phyloP scores from a whole-genome alignment of 148 eudicot genomes.

The Cornus controversa region DNA sequence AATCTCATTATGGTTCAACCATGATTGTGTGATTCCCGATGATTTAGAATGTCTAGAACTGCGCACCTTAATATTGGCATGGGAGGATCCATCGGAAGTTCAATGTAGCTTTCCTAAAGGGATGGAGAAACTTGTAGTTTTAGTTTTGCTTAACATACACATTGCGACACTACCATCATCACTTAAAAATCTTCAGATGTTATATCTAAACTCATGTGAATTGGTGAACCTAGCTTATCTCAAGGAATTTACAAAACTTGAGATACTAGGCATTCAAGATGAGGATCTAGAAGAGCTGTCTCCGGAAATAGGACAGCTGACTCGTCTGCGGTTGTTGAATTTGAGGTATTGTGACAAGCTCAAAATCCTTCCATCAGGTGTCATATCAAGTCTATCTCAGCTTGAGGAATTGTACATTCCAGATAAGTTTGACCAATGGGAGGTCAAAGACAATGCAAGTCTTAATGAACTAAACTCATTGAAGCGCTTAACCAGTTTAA shows the following conservation, averaged over 20 bases:
- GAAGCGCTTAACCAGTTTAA: neutral
- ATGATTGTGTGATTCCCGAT: neutral
- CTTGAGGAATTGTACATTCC: constrained; percentile 10
- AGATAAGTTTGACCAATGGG: neutral
- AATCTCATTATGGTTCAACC: neutral
- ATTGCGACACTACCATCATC: neutral
- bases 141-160: neutral
- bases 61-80: constrained; percentile 2
- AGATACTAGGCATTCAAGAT: neutral
- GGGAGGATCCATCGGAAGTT: neutral
- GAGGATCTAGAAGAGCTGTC: neutral
- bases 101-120: neutral
- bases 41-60: neutral
- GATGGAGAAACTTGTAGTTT: constrained; percentile 2
- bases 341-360: neutral
- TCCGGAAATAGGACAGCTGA: neutral
- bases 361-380: neutral
- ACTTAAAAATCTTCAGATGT: constrained; percentile 3
- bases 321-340: constrained; percentile 10
- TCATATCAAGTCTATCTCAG: neutral
- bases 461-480: neutral
- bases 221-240: neutral
- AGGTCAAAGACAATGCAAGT: neutral
- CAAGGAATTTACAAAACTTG: neutral
- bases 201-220: neutral